Evolutionary conservation across 1,284 basidiomycete genomes (phyloP).

Genomic region (Bondarzewia mesenterica): DNA sequence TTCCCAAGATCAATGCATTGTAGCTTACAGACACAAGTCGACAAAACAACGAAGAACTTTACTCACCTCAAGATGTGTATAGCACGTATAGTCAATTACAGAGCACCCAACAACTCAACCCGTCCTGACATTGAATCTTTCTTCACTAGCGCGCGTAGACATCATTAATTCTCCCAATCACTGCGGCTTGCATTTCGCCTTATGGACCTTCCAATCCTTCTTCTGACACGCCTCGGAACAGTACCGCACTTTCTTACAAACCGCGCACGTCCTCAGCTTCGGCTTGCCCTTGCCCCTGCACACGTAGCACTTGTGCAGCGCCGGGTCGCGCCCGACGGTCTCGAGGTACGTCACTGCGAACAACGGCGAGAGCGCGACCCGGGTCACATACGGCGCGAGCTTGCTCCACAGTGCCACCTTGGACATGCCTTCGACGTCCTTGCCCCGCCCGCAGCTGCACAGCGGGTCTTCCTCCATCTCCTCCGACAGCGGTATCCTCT

Average conservation of each 20-base stretch:
- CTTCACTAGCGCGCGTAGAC: no score
- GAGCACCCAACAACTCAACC: no score
- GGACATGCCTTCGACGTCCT: conserved; percentile 21
- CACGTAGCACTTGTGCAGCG: conserved; percentile 17
- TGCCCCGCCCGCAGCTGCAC: conserved; percentile 29
- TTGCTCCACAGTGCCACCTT: conserved; percentile 19
- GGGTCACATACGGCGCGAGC: conserved; percentile 24
- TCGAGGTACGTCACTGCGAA: conserved; percentile 31
- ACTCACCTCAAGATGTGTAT: no score
- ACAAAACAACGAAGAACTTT: no score
- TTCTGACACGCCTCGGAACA: conserved; percentile 22
- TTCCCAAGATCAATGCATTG: no score
- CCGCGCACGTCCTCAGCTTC: conserved; percentile 14
- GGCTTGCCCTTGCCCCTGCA: conserved; percentile 19
- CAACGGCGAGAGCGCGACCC: conserved; percentile 26
- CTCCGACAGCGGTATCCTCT: conserved; percentile 20
- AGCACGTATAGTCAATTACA: no score
- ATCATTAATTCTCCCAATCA: no score
- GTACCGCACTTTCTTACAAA: conserved; percentile 20
- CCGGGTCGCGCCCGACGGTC: conserved; percentile 15
- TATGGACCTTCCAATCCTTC: conserved; percentile 22
- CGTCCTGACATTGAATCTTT: no score
- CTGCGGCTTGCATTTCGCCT: conserved; percentile 6
- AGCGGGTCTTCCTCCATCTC: conserved; percentile 21
- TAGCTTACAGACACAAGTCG: no score